phyloP scores from a whole-genome alignment of 2,329 filamentous ascomycete genomes.

The Fonsecaea multimorphosa region DNA sequence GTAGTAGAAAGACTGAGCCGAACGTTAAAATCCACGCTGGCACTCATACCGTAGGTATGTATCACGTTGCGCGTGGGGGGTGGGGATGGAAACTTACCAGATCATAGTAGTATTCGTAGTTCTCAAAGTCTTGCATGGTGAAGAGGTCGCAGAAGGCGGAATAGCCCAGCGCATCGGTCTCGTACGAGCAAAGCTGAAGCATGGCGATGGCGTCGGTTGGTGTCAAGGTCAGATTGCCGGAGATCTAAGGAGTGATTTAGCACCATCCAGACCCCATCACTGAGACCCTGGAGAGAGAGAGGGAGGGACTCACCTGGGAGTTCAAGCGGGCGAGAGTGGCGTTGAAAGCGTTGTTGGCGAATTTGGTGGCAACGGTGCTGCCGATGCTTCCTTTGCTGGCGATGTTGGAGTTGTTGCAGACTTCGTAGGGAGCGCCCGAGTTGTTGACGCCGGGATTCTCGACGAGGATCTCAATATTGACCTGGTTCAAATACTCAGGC shows the following conservation, averaged over 20 bases:
- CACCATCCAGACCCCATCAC: background rate
- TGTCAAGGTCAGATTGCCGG: slow-evolving; percentile 62
- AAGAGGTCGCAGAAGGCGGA: slow-evolving; percentile 76
- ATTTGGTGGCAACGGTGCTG: slow-evolving; percentile 7
- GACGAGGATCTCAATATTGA: slow-evolving; percentile 73
- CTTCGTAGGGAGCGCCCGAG: slow-evolving; percentile 56
- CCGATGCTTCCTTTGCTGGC: slow-evolving; percentile 56
- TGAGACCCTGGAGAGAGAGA: too few relatives aligned
- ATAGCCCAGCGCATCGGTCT: slow-evolving; percentile 76
- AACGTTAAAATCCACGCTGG: slow-evolving; percentile 54
- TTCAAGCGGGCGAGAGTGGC: slow-evolving; percentile 63
- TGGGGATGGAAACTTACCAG: slow-evolving; percentile 78
- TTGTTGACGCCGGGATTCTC: slow-evolving; percentile 71
- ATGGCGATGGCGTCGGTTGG: slow-evolving; percentile 67
- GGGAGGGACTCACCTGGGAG: slow-evolving; percentile 67
- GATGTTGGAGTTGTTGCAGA: slow-evolving; percentile 65
- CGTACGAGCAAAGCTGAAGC: slow-evolving; percentile 76
- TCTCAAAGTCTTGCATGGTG: slow-evolving; percentile 47
- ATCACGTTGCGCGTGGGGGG: too few relatives aligned
- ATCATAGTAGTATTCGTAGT: slow-evolving; percentile 47
- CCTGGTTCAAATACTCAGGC: slow-evolving; percentile 70
- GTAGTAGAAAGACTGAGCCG: background rate
- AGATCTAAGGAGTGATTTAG: slow-evolving; percentile 51
- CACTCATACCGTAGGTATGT: slow-evolving; percentile 66
- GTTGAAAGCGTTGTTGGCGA: slow-evolving; percentile 48